Evolutionary conservation across 331 rosid species (phyloP).

Genomic region (Prunus yedoensis): DNA sequence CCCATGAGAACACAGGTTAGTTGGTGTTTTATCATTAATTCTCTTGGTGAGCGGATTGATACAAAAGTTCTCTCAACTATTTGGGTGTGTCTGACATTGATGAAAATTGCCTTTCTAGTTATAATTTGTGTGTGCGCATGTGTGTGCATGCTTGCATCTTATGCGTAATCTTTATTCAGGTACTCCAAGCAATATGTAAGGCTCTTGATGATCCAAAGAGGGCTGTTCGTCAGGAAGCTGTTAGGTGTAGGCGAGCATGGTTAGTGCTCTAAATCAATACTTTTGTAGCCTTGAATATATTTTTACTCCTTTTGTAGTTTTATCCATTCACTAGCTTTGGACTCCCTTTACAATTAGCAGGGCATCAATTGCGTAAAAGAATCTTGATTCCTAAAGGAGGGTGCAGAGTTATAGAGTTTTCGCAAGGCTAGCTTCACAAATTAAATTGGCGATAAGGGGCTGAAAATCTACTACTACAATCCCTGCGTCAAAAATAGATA

Average conservation of each 20-base stretch:
- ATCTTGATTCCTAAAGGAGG: background rate
- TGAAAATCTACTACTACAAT: no score
- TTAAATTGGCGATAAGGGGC: no score
- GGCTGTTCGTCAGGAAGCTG: conserved; percentile 86
- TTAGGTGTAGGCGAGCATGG: conserved; percentile 88
- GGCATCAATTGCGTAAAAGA: conserved; percentile 48
- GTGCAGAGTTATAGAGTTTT: background rate
- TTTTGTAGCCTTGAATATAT: background rate
- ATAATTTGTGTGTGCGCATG: background rate
- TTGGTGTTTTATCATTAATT: conserved; percentile 24
- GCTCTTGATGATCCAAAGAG: conserved; percentile 80
- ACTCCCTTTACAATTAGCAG: conserved; percentile 30
- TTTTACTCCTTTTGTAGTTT: background rate
- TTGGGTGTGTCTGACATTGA: background rate
- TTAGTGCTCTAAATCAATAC: conserved; percentile 25
- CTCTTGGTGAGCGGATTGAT: background rate
- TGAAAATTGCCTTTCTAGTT: background rate
- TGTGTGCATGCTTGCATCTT: background rate
- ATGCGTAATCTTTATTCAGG: conserved; percentile 35
- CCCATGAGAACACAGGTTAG: conserved; percentile 86
- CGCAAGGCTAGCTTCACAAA: background rate
- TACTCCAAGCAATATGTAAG: conserved; percentile 50
- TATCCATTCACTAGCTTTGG: background rate
- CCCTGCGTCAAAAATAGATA: no score
- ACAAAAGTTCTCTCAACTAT: background rate